phyloP scores from a whole-genome alignment of 345 rosid species.

The Hirschfeldia incana region DNA sequence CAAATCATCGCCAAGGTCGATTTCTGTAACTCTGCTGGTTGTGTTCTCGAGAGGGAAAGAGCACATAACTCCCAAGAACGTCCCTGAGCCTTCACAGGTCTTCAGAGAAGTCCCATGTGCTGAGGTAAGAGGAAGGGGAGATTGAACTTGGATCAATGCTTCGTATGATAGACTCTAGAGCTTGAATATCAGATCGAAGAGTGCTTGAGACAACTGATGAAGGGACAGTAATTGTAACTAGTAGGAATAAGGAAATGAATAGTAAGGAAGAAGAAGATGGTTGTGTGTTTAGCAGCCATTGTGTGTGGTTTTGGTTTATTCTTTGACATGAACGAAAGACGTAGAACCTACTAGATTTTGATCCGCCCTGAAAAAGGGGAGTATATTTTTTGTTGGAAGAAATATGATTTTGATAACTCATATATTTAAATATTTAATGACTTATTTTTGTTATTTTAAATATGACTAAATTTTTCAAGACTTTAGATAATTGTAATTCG shows the following conservation, averaged over 20 bases:
- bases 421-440: no score
- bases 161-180: slow-evolving; percentile 42
- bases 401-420: no score
- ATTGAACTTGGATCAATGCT: slow-evolving; percentile 56
- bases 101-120: slow-evolving; percentile 53
- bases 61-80: slow-evolving; percentile 55
- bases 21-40: slow-evolving; percentile 41
- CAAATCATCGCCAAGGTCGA: slow-evolving; percentile 51
- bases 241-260: slow-evolving; percentile 25
- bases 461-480: no score
- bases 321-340: slow-evolving; percentile 11
- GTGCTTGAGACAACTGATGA: slow-evolving; percentile 37
- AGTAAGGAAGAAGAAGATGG: not conserved
- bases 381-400: no score
- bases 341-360: no score
- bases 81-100: slow-evolving; percentile 43
- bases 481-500: no score
- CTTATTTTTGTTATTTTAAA: no score
- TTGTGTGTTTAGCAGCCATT: slow-evolving; percentile 25
- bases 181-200: slow-evolving; percentile 43
- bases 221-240: slow-evolving; percentile 36
- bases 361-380: no score
- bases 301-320: slow-evolving; percentile 30
- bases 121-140: slow-evolving; percentile 44
- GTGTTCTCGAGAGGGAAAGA: slow-evolving; percentile 45